Evolutionary conservation across 2,329 filamentous ascomycete genomes (phyloP).

Genomic region (Aureobasidium sp.): DNA sequence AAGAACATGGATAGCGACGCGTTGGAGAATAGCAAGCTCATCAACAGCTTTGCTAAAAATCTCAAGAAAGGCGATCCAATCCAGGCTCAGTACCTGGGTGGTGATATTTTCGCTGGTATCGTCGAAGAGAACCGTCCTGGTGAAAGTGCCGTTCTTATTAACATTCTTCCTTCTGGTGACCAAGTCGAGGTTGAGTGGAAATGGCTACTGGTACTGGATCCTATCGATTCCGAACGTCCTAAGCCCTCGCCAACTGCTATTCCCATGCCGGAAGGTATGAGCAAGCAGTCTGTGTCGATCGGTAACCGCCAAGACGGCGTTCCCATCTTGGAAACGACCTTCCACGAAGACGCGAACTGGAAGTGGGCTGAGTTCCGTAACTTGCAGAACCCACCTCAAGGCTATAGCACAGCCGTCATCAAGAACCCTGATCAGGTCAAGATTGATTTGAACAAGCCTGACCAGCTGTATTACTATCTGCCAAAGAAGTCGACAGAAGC

Average conservation of each 20-base stretch:
- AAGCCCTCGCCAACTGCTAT: slow-evolving; percentile 68
- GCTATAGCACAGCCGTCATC: slow-evolving; percentile 34
- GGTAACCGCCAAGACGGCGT: slow-evolving; percentile 45
- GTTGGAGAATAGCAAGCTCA: slow-evolving; percentile 63
- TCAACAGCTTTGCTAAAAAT: slow-evolving; percentile 60
- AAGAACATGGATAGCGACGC: slow-evolving; percentile 54
- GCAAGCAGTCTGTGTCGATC: slow-evolving; percentile 40
- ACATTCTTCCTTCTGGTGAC: slow-evolving; percentile 78
- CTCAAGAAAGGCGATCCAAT: slow-evolving; percentile 70
- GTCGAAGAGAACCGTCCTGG: slow-evolving; percentile 74
- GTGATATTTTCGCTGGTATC: slow-evolving; percentile 84
- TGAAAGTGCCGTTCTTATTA: slow-evolving; percentile 70
- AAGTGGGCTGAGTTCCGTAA: slow-evolving; percentile 65
- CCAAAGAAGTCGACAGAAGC: slow-evolving; percentile 81
- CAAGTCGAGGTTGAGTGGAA: slow-evolving; percentile 77
- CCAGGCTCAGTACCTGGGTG: slow-evolving; percentile 76
- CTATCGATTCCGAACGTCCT: slow-evolving; percentile 62
- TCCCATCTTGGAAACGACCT: slow-evolving; percentile 41
- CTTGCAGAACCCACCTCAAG: slow-evolving; percentile 33
- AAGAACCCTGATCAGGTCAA: slow-evolving; percentile 49
- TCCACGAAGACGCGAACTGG: slow-evolving; percentile 39
- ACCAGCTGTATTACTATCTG: slow-evolving; percentile 84
- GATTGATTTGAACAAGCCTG: slow-evolving; percentile 63
- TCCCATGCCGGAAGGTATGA: slow-evolving; percentile 56
- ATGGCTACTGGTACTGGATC: slow-evolving; percentile 68